Base-by-base conservation (phyloP, 2,329 filamentous ascomycete genomes). In the Colletotrichum sp. region DNA sequence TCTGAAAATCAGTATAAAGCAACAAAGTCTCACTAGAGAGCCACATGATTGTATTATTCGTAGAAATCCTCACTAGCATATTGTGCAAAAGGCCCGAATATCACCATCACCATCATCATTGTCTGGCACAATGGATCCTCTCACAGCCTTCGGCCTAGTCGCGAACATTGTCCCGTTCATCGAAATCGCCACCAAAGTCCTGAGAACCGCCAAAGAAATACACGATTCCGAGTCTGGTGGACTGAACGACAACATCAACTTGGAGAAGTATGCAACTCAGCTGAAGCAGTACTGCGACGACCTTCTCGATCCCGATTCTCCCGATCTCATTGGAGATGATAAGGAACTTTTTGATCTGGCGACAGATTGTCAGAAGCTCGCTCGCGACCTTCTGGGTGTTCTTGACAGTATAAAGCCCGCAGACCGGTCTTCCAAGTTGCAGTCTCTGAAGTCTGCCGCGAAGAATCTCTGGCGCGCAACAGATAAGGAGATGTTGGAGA, bases 81-180 rank as follows among this genome's bases (percentile, higher is more conserved):
- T n/a, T 9, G 18, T n/a, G 0, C 0, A 0, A 7, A 3, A 13
- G 39, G 5, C 18, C 5, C 10, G 18, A 12, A n/a, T 7, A n/a
- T 49, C 18, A 21, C 18, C 18, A 49, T 44, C 39, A 44, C 9
- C 30, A 32, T 44, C 39, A 44, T 0, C 30, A 49, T 49, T 49
- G 39, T 49, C 18, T 21, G 18, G 39, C 39, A 49, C 9, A 49
- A 49, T 49, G 39, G 39, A 49, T 49, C 39, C 39, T n/a, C 39
- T 49, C 18, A 49, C 39, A 49, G 39, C 39, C 3, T 1, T 49
- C 9, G 39, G 39, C 1, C 39, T 49, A 12, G 18, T 49, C 5
- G 39, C 39, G 2, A 49, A 49, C 18, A 49, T 49, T 3, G 39
- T 49, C 5, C 39, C 39, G 5, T 49, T 49, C 39, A 49, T 49